Evolutionary conservation across 352 stramenopile genomes (phyloP).

Genomic region (Phytopythium delawarense): DNA sequence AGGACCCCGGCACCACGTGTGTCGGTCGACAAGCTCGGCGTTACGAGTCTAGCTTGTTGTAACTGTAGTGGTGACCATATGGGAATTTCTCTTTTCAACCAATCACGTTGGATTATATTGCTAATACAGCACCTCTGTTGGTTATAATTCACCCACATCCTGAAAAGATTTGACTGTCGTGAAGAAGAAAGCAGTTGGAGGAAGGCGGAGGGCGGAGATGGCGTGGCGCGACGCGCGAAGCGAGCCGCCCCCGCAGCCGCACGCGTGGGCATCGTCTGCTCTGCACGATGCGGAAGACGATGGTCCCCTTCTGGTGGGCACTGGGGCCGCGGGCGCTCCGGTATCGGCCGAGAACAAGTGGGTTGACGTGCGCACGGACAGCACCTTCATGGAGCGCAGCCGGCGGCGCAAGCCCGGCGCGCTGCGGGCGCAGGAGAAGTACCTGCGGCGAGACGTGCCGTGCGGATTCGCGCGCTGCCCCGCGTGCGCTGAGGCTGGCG

Average conservation of each 20-base stretch:
- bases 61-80: too few relatives aligned
- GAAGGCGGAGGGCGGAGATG: neutral
- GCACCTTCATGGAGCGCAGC: conserved; percentile 71
- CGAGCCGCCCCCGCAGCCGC: neutral
- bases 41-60: too few relatives aligned
- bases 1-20: too few relatives aligned
- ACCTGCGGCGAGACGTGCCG: conserved; percentile 65
- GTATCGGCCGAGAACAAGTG: conserved; percentile 22
- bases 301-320: neutral
- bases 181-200: neutral
- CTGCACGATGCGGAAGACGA: neutral
- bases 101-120: neutral
- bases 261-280: neutral
- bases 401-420: conserved; percentile 68
- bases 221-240: neutral
- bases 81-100: neutral
- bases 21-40: too few relatives aligned
- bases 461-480: conserved; percentile 56
- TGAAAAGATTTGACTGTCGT: neutral
- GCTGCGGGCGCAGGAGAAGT: conserved; percentile 62
- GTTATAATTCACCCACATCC: neutral
- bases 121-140: neutral
- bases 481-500: conserved; percentile 23
- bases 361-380: conserved; percentile 51
- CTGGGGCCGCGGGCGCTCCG: neutral